These are phyloP conservation scores for Aspergillus sojae DNA, from an alignment of 2,329 filamentous ascomycete genomes.

Conservation along the genomic window DNA sequence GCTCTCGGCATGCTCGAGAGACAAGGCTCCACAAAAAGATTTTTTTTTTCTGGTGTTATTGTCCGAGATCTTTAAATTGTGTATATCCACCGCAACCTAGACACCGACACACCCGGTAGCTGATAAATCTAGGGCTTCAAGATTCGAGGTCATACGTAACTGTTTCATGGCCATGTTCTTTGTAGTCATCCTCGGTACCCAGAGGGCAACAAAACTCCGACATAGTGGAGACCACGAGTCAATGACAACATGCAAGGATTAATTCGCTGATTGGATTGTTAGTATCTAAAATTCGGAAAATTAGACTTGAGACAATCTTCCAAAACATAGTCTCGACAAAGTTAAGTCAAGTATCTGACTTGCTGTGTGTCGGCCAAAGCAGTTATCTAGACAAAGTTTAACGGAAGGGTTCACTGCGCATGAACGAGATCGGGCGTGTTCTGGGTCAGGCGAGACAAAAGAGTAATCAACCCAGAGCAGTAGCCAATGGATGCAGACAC, in stretches of 20 bases:
- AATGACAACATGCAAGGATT: background rate
- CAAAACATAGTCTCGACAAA: background rate
- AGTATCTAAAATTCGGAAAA: background rate
- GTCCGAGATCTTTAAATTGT: background rate
- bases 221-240: background rate
- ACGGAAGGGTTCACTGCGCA: background rate
- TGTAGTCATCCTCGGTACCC: background rate
- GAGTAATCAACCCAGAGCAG: constrained; percentile 7
- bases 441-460: constrained; percentile 6
- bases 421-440: constrained; percentile 8
- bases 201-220: background rate
- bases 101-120: background rate
- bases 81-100: background rate
- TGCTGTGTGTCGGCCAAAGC: background rate
- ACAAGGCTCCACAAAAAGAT: background rate
- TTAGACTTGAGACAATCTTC: background rate
- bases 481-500: background rate
- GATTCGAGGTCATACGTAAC: background rate
- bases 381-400: background rate
- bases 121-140: background rate
- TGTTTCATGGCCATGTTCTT: background rate
- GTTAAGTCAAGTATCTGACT: background rate
- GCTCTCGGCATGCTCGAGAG: background rate
- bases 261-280: background rate
- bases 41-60: background rate